These are phyloP conservation scores for Eragrostis tef DNA, from an alignment of 202 grass and related monocot genomes.

Conservation along the genomic window DNA sequence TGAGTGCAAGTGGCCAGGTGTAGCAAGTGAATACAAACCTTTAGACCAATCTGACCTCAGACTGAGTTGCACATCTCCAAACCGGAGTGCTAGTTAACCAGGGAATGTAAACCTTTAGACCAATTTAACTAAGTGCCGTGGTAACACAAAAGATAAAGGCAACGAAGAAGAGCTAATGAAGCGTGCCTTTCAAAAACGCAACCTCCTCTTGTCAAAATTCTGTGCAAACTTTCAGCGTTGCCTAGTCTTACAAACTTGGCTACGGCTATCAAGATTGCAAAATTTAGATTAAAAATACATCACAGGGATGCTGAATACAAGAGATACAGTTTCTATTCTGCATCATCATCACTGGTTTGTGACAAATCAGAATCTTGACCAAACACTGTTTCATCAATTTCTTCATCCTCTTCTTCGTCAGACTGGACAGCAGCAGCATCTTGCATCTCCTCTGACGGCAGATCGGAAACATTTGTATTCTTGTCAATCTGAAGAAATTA, in stretches of 20 bases:
- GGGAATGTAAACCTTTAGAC: neutral
- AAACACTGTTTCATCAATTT: constrained; percentile 86
- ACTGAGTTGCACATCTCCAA: neutral
- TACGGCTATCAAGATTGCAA: neutral
- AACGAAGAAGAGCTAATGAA: neutral
- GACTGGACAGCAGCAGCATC: constrained; percentile 30
- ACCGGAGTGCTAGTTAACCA: neutral
- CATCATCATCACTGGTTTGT: constrained; percentile 50
- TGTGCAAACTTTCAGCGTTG: constrained; percentile 34
- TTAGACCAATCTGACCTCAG: no score
- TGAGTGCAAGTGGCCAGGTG: neutral
- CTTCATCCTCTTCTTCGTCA: constrained; percentile 57
- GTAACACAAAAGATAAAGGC: neutral
- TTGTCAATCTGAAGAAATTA: constrained; percentile 56
- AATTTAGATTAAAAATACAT: neutral
- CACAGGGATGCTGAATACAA: neutral
- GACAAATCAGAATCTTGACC: constrained; percentile 74
- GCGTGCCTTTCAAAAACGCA: constrained; percentile 16
- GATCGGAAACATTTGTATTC: constrained; percentile 42
- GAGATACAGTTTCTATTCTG: constrained; percentile 29
- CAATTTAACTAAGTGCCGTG: neutral
- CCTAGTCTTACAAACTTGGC: constrained; percentile 35
- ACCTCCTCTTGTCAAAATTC: constrained; percentile 41
- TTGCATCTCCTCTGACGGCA: constrained; percentile 37
- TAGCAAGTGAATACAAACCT: no score